Evolutionary conservation across 1,139 yeast genomes (phyloP), one percentile per base, ranked within the genome.

Genomic region (Debaryomyces sp.): DNA sequence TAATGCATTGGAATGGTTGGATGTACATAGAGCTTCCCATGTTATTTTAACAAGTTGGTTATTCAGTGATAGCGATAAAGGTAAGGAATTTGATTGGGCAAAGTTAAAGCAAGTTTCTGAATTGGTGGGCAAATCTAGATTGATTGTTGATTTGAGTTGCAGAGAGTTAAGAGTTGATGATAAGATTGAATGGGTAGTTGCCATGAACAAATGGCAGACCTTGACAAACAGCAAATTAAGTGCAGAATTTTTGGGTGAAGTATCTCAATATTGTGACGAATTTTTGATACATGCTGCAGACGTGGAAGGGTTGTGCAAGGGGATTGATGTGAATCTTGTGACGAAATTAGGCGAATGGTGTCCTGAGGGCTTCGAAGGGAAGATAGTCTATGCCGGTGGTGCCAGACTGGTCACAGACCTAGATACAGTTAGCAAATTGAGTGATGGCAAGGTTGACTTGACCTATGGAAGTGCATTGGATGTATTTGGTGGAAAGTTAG

Each of bases 141-240:
- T 94, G n/a, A 89, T 91, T n/a, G 87, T 91, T 45, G 98, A 94
- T 66, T 76, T 92, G 58, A 90, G 97, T 63, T 92, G 98, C 64
- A 77, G 96, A 48, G 76, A 79, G 30, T 74, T 76, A 2, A 54
- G 59, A 3, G 68, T 71, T 43, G 43, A 43, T 22, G n/a, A 33
- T 6, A 21, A 5, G n/a, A 34, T 22, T 17, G 42, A 32, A 12
- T 94, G 99, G 99, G 81, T 85, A 22, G 98, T 95, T 6, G 97
- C 98, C 4, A 94, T 91, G 84, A 91, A 95, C 67, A 88, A 92
- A 66, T 94, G 99, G 99, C 97, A 92, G 67, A 89, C 95, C 0
- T 70, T 92, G 37, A 94, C 99, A 0, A 77, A 75, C 42, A 78
- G 84, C 44, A 79, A 70, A 47, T 73, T 94, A 47, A 73, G 75